Conservation (phyloP, 1,139 yeast species). For the Pneumocystis carinii region DNA sequence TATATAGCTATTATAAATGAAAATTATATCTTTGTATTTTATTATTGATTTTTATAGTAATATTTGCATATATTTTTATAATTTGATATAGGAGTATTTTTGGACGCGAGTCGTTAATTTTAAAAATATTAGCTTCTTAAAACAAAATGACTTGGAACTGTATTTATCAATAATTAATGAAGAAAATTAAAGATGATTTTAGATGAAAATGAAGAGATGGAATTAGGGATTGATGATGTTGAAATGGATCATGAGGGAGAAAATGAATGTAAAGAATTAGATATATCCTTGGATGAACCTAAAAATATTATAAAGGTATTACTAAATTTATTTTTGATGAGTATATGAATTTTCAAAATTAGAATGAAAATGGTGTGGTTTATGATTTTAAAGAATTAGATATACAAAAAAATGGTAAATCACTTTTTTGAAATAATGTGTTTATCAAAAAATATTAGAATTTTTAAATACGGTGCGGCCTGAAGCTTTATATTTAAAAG, state of each 20-base stretch:
- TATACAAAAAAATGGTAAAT: neutral
- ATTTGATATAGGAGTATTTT: neutral
- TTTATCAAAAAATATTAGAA: neutral
- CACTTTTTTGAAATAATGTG: neutral
- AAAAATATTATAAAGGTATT: neutral
- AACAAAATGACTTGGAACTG: neutral
- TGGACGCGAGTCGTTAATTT: neutral
- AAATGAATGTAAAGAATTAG: neutral
- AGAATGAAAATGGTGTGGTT: neutral
- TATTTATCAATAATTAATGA: neutral
- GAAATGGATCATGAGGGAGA: neutral
- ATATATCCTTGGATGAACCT: neutral
- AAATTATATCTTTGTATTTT: neutral
- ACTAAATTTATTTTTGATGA: neutral
- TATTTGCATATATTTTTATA: neutral
- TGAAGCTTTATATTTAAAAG: constrained; percentile 8
- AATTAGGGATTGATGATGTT: neutral
- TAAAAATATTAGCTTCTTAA: neutral
- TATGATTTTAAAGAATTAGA: neutral
- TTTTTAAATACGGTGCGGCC: constrained; percentile 1
- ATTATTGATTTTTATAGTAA: neutral
- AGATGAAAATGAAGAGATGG: neutral
- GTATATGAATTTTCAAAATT: neutral
- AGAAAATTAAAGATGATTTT: neutral
- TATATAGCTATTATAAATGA: neutral